These are phyloP conservation scores for Vanderwaltozyma yarrowii DNA, from an alignment of 805 yeast species.

Conservation along the genomic window DNA sequence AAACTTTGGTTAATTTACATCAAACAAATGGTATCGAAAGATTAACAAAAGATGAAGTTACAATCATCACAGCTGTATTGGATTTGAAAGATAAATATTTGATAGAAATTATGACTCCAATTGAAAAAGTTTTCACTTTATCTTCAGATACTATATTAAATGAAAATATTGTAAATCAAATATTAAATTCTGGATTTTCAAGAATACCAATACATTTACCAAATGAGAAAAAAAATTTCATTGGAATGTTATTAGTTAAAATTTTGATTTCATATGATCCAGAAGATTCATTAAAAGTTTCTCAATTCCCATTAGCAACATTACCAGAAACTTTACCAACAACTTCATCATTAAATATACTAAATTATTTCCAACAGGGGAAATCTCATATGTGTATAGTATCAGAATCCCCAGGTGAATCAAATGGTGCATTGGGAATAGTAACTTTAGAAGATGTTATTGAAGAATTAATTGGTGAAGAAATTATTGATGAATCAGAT, in stretches of 20 bases:
- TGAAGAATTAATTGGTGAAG: constrained; percentile 96
- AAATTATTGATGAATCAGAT: constrained; percentile 92
- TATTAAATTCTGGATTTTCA: constrained; percentile 88
- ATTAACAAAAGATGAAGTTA: constrained; percentile 88
- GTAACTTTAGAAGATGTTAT: constrained; percentile 94
- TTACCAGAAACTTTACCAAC: constrained; percentile 88
- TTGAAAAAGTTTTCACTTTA: constrained; percentile 81
- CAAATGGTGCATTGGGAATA: constrained; percentile 81
- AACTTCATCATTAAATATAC: constrained; percentile 86
- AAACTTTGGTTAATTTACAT: constrained; percentile 87
- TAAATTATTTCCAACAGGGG: constrained; percentile 96
- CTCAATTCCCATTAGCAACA: constrained; percentile 90
- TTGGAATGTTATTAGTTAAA: constrained; percentile 90
- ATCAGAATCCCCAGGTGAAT: constrained; percentile 72
- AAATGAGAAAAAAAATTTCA: constrained; percentile 77
- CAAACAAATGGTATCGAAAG: constrained; percentile 93
- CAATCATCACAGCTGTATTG: constrained; percentile 86
- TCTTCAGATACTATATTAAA: constrained; percentile 73
- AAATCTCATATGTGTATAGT: constrained; percentile 96
- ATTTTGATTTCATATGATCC: constrained; percentile 93
- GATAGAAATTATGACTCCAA: constrained; percentile 85
- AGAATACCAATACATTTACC: constrained; percentile 92
- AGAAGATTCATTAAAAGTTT: constrained; percentile 86
- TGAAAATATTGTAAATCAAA: constrained; percentile 76
- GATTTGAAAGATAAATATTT: constrained; percentile 91